Evolutionary conservation across 2,329 filamentous ascomycete genomes (phyloP), one percentile per base, ranked within the genome.

Genomic region (Nakataea oryzae): DNA sequence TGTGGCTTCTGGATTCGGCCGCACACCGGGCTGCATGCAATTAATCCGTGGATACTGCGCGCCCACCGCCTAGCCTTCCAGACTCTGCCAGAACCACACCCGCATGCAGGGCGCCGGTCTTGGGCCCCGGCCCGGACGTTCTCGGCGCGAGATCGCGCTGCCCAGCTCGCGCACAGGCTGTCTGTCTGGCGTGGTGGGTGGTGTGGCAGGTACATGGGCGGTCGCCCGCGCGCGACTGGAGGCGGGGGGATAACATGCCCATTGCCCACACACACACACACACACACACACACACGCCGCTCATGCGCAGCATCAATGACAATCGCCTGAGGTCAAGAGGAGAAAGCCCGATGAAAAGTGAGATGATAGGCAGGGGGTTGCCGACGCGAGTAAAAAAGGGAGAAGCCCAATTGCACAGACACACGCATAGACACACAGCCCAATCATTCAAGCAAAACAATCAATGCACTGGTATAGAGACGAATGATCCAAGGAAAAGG

Each of bases 1-100:
- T n/a, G 41, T 50, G 41, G 41, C 41, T 50, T 50, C 24, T 56
- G 54, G 54, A 56, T 29, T 56, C 27, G 41, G 41, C 41, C 7
- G 41, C 41, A 21, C 41, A 50, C 13, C 41, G 8, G 24, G 17
- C 54, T 56, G 41, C 41, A 50, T 50, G 54, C 54, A 56, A 28
- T 26, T 24, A 56, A 28, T 56, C 27, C 24, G 24, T 56, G 26
- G 54, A 27, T 56, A 29, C 54, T 12, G 54, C 54, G 17, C 27
- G 14, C 26, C 54, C 24, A 24, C 54, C 54, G 12, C 27, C 54
- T 24, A 56, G 54, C 54, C 54, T 55, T 79, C 85, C 21, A 66
- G 66, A 63, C 80, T 41, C 34, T 41, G 34, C 34, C 34, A 41
- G 34, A 41, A 21, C 34, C 34, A 21, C 34, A 41, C 14, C 34